Conservation (phyloP, 2,329 filamentous ascomycete species). For the Escovopsis sp. region DNA sequence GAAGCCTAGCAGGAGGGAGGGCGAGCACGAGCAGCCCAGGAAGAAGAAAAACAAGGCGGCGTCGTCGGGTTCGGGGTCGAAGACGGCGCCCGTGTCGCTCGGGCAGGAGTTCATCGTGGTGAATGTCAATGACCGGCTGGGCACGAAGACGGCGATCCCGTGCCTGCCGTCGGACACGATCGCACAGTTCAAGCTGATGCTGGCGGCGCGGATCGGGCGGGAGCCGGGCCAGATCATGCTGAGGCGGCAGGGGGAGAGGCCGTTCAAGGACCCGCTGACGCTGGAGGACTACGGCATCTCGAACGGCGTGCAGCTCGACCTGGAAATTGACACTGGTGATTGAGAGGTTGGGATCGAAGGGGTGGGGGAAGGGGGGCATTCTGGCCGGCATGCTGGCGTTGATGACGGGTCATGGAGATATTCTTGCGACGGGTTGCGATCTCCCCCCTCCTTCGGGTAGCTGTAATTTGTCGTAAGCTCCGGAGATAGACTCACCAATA, state of each 20-base stretch:
- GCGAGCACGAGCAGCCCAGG: slow-evolving; percentile 25
- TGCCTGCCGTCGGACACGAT: slow-evolving; percentile 76
- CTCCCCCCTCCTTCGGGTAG: no score
- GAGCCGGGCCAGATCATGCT: slow-evolving; percentile 84
- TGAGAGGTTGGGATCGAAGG: slow-evolving; percentile 16
- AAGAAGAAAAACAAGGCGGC: slow-evolving; percentile 15
- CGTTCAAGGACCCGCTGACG: slow-evolving; percentile 82
- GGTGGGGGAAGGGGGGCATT: not conserved
- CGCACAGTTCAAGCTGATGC: slow-evolving; percentile 78
- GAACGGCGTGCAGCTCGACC: slow-evolving; percentile 63
- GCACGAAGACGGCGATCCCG: slow-evolving; percentile 88
- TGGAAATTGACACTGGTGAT: slow-evolving; percentile 48
- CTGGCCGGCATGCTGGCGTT: no score
- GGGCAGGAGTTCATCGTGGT: slow-evolving; percentile 84
- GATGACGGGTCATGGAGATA: no score
- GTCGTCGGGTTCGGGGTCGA: slow-evolving; percentile 2
- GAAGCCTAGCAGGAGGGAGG: slow-evolving; percentile 23
- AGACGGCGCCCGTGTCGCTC: slow-evolving; percentile 13
- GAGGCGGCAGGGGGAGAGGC: slow-evolving; percentile 80
- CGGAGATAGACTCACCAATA: no score
- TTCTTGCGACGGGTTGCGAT: no score
- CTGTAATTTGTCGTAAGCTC: no score
- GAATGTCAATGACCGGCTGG: slow-evolving; percentile 85
- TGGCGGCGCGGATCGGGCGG: slow-evolving; percentile 76
- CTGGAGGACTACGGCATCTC: slow-evolving; percentile 88